Base-by-base conservation (phyloP, 306 rosid species). In the Fragaria nilgerrensis region DNA sequence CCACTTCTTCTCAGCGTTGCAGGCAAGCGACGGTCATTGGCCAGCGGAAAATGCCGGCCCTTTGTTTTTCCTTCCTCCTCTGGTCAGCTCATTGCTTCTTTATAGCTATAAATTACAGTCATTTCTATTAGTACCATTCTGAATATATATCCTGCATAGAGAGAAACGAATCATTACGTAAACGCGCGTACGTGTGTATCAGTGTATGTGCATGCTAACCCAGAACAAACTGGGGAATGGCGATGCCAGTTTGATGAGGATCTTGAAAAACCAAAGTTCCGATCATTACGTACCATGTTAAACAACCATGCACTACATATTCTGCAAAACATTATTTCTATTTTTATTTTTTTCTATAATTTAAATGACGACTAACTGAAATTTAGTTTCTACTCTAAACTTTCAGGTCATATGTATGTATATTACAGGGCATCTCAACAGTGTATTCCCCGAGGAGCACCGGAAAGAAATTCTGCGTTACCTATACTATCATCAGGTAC, bases 11-110 rank as follows among this genome's bases (percentile, higher is more conserved):
- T 81, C 93, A 2, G 89, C 91, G 7, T 65, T 90, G 81, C 96
- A 92, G 37, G 85, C 92, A 4, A 80, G 62, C 29, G 87, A 90
- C 81, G 97, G 97, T 48, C 97, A 92, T 68, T 92, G 97, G 97
- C 97, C 96, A 16, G 90, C 96, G 12, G 88, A 90, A 79, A 86
- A 86, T 79, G 85, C 92, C 0, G 92, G 97, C 9, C 91, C 93
- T 20, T 67, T 92, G 70, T 92, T 87, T 75, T 92, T 88, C 70
- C 84, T 86, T 39, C 97, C 93, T 37, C 96, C 97, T 20, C 49
- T 92, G 87, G 97, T 91, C 5, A 84, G 87, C 50, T 4, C 34
- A 50, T 63, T 19, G 16, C 14, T 20, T 19, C 48, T 7, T 6
- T 16, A 2, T 25, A 59, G 1, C 67, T 13, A 61, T 27, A 29